A percentile compares a stretch with the other conserved stretches of the same genome.
phyloP scores from a whole-genome alignment of 306 rosid genomes.

The Rosa multiflora region DNA sequence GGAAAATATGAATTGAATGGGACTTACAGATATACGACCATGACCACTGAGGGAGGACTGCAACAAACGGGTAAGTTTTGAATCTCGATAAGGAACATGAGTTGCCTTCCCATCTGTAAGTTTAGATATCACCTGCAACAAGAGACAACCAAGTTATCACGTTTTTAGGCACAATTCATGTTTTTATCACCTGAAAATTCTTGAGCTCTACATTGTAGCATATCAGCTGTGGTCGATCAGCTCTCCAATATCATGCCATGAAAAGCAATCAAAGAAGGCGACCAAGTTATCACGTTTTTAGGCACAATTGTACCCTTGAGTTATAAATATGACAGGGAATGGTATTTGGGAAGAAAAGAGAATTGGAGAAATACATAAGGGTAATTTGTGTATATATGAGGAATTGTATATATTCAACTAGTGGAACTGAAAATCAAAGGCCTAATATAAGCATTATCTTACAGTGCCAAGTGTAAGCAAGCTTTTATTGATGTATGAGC shows the following conservation, averaged over 20 bases:
- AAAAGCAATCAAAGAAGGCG: background rate
- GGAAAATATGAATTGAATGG: background rate
- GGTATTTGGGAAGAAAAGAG: background rate
- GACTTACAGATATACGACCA: slow-evolving; percentile 57
- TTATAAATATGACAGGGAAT: background rate
- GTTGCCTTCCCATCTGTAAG: slow-evolving; percentile 58
- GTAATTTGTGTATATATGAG: background rate
- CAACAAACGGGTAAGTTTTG: slow-evolving; percentile 61
- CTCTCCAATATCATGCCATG: slow-evolving; percentile 8
- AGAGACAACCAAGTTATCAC: background rate
- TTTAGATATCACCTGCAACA: slow-evolving; percentile 57
- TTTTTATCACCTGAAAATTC: background rate
- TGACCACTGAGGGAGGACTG: slow-evolving; percentile 63
- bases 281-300: background rate
- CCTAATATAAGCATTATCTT: slow-evolving; percentile 31
- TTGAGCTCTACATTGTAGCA: slow-evolving; percentile 1
- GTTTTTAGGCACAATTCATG: too few relatives aligned
- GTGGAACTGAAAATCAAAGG: slow-evolving; percentile 2
- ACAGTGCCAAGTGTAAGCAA: slow-evolving; percentile 91
- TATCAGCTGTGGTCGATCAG: background rate
- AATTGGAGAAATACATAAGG: background rate
- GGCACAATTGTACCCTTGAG: background rate
- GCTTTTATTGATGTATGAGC: slow-evolving; percentile 86
- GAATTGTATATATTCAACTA: background rate
- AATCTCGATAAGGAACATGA: slow-evolving; percentile 61